Evolutionary conservation across 208 protist species (phyloP).

Genomic region (Sergeia podlipaevii): DNA sequence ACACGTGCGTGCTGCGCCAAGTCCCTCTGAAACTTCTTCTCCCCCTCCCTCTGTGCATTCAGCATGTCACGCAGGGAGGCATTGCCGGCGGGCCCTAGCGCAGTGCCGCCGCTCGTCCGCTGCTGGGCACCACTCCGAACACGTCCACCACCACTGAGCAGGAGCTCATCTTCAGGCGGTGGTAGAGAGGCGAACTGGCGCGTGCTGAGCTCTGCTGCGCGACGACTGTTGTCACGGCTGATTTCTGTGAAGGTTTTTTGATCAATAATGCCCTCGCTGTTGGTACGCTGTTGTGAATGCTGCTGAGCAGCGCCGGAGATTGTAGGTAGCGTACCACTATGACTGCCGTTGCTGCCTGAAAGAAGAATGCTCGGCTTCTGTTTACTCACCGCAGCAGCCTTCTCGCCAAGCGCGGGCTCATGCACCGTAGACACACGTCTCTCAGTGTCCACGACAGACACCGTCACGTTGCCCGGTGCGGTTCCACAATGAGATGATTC

Average conservation of each 20-base stretch:
- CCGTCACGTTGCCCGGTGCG: constrained; percentile 7
- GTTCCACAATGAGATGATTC: constrained; percentile 7
- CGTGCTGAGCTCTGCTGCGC: constrained; percentile 22
- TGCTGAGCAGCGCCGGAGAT: neutral
- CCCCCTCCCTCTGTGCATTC: constrained; percentile 48
- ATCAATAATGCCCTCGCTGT: neutral
- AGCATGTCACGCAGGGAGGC: constrained; percentile 59
- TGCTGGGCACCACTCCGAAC: neutral
- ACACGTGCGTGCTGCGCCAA: constrained; percentile 36
- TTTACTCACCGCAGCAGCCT: constrained; percentile 13
- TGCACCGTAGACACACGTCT: constrained; percentile 16
- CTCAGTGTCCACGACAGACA: constrained; percentile 17
- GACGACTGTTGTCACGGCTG: constrained; percentile 25
- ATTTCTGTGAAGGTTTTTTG: neutral
- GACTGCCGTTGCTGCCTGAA: neutral
- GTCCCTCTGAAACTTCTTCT: constrained; percentile 23
- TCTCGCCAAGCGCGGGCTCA: constrained; percentile 18
- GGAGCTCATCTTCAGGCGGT: neutral
- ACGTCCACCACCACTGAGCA: too few relatives aligned
- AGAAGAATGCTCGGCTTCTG: constrained; percentile 24
- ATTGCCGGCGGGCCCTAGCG: neutral
- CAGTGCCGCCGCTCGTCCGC: neutral
- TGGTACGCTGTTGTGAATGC: constrained; percentile 1
- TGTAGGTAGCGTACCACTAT: neutral
- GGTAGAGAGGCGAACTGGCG: constrained; percentile 4